phyloP scores from a whole-genome alignment of 176 grass and related monocot species.

The Avena eriantha region DNA sequence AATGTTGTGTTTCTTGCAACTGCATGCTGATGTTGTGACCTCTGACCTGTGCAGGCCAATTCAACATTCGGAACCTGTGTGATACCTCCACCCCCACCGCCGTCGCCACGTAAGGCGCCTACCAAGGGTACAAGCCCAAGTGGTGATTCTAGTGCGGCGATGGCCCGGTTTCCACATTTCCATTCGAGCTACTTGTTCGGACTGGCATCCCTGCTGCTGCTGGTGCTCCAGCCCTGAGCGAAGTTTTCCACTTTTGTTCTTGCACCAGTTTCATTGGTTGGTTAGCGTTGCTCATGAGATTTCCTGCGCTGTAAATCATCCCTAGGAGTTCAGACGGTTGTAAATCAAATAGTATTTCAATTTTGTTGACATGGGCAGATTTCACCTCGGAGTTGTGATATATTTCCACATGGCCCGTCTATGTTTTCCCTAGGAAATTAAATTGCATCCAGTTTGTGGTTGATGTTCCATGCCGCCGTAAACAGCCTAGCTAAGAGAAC shows the following conservation, averaged over 20 bases:
- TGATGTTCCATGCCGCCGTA: not conserved
- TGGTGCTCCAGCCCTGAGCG: not conserved
- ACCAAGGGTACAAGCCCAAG: constrained; percentile 3
- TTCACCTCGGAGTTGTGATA: not conserved
- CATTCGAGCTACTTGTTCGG: constrained; percentile 33
- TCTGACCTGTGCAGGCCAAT: constrained; percentile 54
- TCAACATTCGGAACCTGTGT: constrained; percentile 62
- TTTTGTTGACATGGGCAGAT: not conserved
- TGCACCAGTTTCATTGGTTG: not conserved
- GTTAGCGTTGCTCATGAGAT: constrained; percentile 1
- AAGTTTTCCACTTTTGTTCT: not conserved
- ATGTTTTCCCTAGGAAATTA: not conserved
- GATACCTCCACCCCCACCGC: constrained; percentile 49
- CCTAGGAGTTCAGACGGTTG: not conserved
- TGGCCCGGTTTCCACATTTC: not conserved
- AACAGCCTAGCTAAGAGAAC: not conserved
- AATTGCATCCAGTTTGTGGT: not conserved
- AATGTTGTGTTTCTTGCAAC: not conserved
- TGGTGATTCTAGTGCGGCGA: constrained; percentile 13
- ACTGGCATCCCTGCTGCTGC: constrained; percentile 29
- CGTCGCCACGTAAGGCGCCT: not conserved
- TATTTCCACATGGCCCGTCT: not conserved
- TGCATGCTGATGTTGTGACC: constrained; percentile 11
- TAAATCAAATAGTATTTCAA: not conserved
- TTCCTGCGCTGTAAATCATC: constrained; percentile 34